Evolutionary conservation across 176 grass and related monocot species (phyloP).

Genomic region (Eremochloa ophiuroides): DNA sequence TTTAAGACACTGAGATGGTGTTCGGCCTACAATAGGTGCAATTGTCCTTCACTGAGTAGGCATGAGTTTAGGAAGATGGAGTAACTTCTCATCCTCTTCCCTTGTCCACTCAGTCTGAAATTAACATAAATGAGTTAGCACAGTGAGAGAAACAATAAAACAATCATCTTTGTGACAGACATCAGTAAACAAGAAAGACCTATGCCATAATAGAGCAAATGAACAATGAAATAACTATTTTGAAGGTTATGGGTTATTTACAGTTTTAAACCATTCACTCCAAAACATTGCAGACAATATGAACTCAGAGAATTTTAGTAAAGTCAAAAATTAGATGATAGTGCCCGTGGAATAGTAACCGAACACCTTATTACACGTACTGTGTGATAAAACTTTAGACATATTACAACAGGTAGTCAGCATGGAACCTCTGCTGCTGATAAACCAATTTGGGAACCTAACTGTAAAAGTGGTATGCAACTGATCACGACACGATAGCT

Average conservation of each 20-base stretch:
- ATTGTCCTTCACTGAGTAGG: slow-evolving; percentile 96
- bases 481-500: not conserved
- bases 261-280: not conserved
- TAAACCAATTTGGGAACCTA: not conserved
- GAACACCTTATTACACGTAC: not conserved
- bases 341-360: not conserved
- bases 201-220: too few relatives aligned
- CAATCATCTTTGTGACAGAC: not conserved
- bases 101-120: slow-evolving; percentile 95
- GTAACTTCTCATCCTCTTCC: slow-evolving; percentile 93
- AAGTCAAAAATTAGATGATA: not conserved
- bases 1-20: slow-evolving; percentile 88
- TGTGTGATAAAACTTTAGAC: not conserved
- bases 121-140: slow-evolving; percentile 16
- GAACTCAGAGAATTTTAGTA: not conserved
- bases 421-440: not conserved
- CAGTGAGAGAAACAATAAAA: too few relatives aligned
- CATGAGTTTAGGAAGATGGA: slow-evolving; percentile 98
- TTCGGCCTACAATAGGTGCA: slow-evolving; percentile 91
- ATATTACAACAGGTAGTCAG: not conserved
- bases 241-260: not conserved
- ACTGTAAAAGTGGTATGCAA: not conserved
- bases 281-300: not conserved
- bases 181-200: too few relatives aligned
- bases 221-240: slow-evolving; percentile 1